These are phyloP conservation scores for Acanthamoeba healyi DNA, from an alignment of 208 protist genomes.

Conservation along the genomic window DNA sequence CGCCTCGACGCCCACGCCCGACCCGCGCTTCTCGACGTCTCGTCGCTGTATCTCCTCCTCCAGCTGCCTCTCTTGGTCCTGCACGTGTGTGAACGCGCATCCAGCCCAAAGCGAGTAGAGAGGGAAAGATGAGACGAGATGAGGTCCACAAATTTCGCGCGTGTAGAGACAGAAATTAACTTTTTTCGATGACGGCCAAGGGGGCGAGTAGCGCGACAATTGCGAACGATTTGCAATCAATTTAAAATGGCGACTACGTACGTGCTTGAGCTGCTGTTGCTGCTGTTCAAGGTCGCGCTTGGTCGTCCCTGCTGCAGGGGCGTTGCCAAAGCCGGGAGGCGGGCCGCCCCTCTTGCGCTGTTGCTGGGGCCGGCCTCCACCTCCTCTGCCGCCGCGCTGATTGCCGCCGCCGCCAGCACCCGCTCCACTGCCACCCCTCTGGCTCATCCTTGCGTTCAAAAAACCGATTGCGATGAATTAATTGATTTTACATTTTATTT, in stretches of 20 bases:
- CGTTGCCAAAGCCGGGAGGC: background rate
- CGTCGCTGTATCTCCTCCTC: conserved; percentile 66
- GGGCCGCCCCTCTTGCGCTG: conserved; percentile 21
- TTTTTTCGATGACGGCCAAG: too few relatives aligned
- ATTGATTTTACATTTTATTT: background rate
- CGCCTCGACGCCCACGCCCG: background rate
- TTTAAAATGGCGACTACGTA: background rate
- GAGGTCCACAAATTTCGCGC: too few relatives aligned
- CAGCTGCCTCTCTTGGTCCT: conserved; percentile 62
- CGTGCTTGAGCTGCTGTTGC: conserved; percentile 58
- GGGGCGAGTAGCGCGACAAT: too few relatives aligned
- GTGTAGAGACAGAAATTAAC: too few relatives aligned
- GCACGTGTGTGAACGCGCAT: background rate
- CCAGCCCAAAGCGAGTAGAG: background rate
- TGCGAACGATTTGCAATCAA: background rate
- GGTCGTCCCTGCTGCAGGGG: background rate
- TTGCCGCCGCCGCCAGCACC: background rate
- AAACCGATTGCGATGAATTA: too few relatives aligned
- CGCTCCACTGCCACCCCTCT: conserved; percentile 8
- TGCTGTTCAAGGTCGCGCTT: conserved; percentile 67
- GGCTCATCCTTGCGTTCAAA: background rate
- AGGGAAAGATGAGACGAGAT: too few relatives aligned
- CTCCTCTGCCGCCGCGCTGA: conserved; percentile 14
- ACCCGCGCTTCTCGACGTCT: conserved; percentile 43
- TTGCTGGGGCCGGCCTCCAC: background rate